phyloP scores from a whole-genome alignment of 2,329 filamentous ascomycete species.

The Lecanicillium sp. region DNA sequence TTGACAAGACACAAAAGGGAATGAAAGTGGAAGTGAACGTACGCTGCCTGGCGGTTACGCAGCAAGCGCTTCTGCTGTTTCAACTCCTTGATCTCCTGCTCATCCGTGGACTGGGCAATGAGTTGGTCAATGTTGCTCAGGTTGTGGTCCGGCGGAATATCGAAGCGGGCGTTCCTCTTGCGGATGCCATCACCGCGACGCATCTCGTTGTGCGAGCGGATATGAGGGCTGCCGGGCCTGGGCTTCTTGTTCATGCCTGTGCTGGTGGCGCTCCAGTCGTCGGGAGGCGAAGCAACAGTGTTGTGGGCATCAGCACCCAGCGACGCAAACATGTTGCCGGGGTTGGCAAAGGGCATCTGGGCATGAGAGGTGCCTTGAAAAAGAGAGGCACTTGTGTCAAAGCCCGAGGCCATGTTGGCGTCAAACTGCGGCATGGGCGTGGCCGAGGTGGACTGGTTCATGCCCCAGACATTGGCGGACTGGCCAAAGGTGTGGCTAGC shows the following conservation, averaged over 20 bases:
- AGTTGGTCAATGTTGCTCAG: slow-evolving; percentile 91
- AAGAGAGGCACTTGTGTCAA: slow-evolving; percentile 43
- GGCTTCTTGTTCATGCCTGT: slow-evolving; percentile 52
- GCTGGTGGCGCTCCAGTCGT: slow-evolving; percentile 47
- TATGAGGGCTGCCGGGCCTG: slow-evolving; percentile 58
- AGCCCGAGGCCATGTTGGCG: slow-evolving; percentile 52
- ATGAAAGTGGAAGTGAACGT: slow-evolving; percentile 38
- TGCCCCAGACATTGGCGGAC: slow-evolving; percentile 47
- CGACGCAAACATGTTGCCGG: slow-evolving; percentile 46
- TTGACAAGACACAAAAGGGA: slow-evolving; percentile 11
- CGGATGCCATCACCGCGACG: slow-evolving; percentile 80
- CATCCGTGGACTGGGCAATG: slow-evolving; percentile 80
- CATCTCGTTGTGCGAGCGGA: slow-evolving; percentile 69
- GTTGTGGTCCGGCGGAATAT: slow-evolving; percentile 90
- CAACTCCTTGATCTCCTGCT: slow-evolving; percentile 92
- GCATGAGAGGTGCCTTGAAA: slow-evolving; percentile 46
- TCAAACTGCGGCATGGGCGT: slow-evolving; percentile 64
- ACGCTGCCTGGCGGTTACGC: slow-evolving; percentile 95
- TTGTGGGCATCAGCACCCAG: slow-evolving; percentile 42
- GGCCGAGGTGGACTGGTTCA: slow-evolving; percentile 61
- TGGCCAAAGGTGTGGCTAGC: slow-evolving; percentile 30
- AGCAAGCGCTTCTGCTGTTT: slow-evolving; percentile 97
- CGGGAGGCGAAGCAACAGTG: slow-evolving; percentile 27
- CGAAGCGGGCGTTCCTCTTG: slow-evolving; percentile 98
- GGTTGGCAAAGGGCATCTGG: slow-evolving; percentile 48